These are phyloP conservation scores for Chiua virens DNA, from an alignment of 768 basidiomycete genomes.

Conservation along the genomic window DNA sequence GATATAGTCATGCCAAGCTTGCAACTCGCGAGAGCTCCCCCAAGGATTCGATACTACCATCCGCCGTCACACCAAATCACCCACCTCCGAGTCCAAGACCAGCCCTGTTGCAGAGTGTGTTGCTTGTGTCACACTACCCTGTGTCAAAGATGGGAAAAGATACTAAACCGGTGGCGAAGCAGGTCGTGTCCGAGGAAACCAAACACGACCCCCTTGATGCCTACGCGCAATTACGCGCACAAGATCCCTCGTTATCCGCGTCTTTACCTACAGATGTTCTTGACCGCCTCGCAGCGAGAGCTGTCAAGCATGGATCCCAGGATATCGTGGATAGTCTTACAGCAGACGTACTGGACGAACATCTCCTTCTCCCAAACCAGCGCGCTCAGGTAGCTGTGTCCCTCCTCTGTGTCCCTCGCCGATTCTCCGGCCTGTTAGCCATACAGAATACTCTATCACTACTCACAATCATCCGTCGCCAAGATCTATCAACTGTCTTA, in stretches of 20 bases:
- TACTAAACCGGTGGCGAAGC: conserved; percentile 8
- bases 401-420: conserved; percentile 26
- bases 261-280: conserved; percentile 30
- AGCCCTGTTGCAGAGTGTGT: conserved; percentile 25
- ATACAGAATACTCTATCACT: conserved; percentile 23
- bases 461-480: conserved; percentile 19
- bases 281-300: conserved; percentile 29
- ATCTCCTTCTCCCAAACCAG: conserved; percentile 16
- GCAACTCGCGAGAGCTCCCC: conserved; percentile 14
- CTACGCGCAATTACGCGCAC: conserved; percentile 25
- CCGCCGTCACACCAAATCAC: neutral
- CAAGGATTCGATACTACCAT: conserved; percentile 2
- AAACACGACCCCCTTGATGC: conserved; percentile 29
- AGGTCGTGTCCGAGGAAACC: conserved; percentile 10
- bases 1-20: conserved; percentile 11
- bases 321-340: conserved; percentile 38
- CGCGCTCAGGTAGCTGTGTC: conserved; percentile 26
- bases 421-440: conserved; percentile 17
- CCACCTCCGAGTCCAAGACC: conserved; percentile 6
- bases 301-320: conserved; percentile 30
- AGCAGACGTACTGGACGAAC: conserved; percentile 39
- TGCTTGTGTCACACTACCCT: conserved; percentile 28
- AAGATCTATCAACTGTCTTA: conserved; percentile 9
- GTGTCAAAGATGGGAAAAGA: conserved; percentile 20
- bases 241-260: conserved; percentile 20